These are phyloP conservation scores for Blastocystis sp. DNA, from an alignment of 352 stramenopile species.

Conservation along the genomic window DNA sequence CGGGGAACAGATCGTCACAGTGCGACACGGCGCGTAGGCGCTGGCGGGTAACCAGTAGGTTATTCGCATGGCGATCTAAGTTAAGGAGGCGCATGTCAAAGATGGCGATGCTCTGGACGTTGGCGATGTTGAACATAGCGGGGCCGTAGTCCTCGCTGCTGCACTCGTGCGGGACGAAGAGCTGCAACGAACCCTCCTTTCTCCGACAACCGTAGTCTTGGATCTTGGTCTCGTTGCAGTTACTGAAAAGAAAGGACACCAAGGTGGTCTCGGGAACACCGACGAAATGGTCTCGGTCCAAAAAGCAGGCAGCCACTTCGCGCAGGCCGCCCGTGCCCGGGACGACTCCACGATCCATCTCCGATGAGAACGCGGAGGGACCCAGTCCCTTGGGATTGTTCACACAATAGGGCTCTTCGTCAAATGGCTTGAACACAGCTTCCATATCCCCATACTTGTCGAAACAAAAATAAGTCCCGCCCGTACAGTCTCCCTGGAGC, in stretches of 20 bases:
- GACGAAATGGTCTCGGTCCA: slow-evolving; percentile 71
- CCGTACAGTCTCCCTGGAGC: slow-evolving; percentile 62
- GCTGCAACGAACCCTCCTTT: slow-evolving; percentile 74
- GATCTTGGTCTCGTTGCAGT: slow-evolving; percentile 60
- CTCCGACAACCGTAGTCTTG: slow-evolving; percentile 58
- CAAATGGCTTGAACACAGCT: background rate
- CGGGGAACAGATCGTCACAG: background rate
- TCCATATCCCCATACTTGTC: slow-evolving; percentile 62
- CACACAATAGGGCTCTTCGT: slow-evolving; percentile 58
- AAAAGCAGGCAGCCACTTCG: slow-evolving; percentile 70
- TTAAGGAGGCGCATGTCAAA: slow-evolving; percentile 76
- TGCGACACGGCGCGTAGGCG: background rate
- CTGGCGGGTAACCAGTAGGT: slow-evolving; percentile 63
- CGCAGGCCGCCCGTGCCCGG: slow-evolving; percentile 69
- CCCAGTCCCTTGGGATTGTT: slow-evolving; percentile 65
- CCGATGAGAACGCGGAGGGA: background rate
- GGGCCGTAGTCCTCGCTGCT: slow-evolving; percentile 71
- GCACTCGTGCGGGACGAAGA: slow-evolving; percentile 68
- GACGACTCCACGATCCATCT: background rate
- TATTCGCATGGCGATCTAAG: slow-evolving; percentile 73
- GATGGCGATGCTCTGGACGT: slow-evolving; percentile 77
- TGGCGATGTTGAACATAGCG: slow-evolving; percentile 65
- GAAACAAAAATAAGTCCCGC: slow-evolving; percentile 67
- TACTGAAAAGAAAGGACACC: slow-evolving; percentile 6
- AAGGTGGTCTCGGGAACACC: slow-evolving; percentile 71